Conservation (phyloP, 2,329 filamentous ascomycete genomes). For the Geosmithia putterillii region DNA sequence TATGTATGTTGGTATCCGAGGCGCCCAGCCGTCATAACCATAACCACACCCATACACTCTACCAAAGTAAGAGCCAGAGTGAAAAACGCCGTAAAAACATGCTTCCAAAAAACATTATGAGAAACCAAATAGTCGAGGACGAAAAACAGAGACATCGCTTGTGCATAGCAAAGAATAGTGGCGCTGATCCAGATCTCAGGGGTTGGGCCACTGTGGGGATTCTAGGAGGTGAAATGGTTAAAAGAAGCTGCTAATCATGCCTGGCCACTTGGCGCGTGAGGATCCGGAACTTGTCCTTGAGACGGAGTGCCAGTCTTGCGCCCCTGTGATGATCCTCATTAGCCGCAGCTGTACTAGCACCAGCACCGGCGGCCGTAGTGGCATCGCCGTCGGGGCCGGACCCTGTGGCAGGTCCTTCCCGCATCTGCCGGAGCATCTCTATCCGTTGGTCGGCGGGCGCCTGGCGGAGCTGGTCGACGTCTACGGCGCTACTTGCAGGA, state of each 20-base stretch:
- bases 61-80: no score
- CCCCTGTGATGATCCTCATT: constrained; percentile 24
- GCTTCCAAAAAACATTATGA: no score
- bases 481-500: constrained; percentile 16
- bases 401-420: constrained; percentile 12
- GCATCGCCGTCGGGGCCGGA: constrained; percentile 1
- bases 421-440: constrained; percentile 37
- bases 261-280: constrained; percentile 17
- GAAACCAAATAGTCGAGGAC: no score
- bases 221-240: no score
- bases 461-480: constrained; percentile 43
- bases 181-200: no score
- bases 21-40: no score
- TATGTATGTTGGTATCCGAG: no score
- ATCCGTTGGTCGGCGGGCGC: constrained; percentile 52
- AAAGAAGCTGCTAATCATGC: not conserved
- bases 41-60: no score
- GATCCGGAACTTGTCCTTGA: constrained; percentile 41
- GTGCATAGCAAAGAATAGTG: no score
- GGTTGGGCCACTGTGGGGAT: no score
- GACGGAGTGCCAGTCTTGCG: constrained; percentile 31
- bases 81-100: no score
- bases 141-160: no score
- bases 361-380: not conserved
- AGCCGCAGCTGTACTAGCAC: constrained; percentile 4